Conservation (phyloP, 257 asterid species). For the Capsicum pubescens region DNA sequence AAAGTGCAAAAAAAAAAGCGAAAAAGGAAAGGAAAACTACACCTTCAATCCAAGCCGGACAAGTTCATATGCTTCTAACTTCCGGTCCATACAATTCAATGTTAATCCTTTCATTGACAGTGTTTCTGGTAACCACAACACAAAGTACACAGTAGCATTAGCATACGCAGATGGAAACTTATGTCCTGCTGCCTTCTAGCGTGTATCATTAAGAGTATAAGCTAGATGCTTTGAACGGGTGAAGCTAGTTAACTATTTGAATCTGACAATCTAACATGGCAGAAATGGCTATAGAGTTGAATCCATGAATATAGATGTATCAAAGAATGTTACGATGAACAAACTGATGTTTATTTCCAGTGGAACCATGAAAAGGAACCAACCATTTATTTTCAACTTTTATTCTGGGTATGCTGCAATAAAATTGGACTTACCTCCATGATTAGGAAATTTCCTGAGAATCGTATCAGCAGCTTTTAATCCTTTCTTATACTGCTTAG, state of each 20-base stretch:
- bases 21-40: constrained; percentile 12
- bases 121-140: constrained; percentile 62
- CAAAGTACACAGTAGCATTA: constrained; percentile 19
- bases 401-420: constrained; percentile 12
- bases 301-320: not conserved
- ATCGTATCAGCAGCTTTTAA: constrained; percentile 96
- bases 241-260: not conserved
- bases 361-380: not conserved
- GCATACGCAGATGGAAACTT: not conserved
- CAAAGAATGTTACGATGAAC: not conserved
- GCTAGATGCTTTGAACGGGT: not conserved
- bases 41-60: constrained; percentile 98
- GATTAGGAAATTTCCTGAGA: constrained; percentile 95
- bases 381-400: not conserved
- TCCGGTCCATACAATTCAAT: constrained; percentile 97
- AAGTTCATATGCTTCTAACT: constrained; percentile 98
- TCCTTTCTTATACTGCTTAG: constrained; percentile 97
- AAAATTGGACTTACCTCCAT: constrained; percentile 82
- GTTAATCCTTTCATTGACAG: constrained; percentile 97
- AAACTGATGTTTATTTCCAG: not conserved
- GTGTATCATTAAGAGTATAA: not conserved
- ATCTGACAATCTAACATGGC: constrained; percentile 1
- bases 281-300: not conserved
- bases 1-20: not conserved
- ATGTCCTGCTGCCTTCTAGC: constrained; percentile 22